phyloP scores from a whole-genome alignment of 169 alveolate genomes.

The Plasmodium gallinaceum region DNA sequence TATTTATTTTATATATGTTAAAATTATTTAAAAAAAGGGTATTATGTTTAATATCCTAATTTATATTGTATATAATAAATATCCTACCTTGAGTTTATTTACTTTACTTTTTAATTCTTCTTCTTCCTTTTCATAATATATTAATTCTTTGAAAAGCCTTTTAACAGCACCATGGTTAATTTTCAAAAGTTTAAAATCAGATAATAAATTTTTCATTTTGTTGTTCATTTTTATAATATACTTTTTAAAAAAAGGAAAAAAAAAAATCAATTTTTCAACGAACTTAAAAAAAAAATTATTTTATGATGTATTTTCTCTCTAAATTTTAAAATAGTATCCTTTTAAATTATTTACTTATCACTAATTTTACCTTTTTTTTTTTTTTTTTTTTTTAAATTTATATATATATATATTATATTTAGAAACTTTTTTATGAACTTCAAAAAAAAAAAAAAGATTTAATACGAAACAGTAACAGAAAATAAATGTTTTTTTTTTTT shows the following conservation, averaged over 20 bases:
- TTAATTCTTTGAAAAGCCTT: slow-evolving; percentile 45
- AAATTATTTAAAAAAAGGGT: background rate
- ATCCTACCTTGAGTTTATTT: slow-evolving; percentile 20
- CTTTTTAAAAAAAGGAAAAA: background rate
- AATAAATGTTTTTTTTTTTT: too few relatives aligned
- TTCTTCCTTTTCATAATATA: slow-evolving; percentile 57
- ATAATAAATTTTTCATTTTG: slow-evolving; percentile 29
- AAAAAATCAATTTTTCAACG: background rate
- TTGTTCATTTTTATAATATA: background rate
- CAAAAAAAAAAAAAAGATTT: too few relatives aligned
- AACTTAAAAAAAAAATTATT: background rate
- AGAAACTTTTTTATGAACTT: too few relatives aligned
- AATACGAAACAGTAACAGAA: too few relatives aligned
- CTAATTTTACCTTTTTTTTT: too few relatives aligned
- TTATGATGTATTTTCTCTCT: background rate
- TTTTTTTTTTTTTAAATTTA: too few relatives aligned
- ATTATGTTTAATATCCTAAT: too few relatives aligned
- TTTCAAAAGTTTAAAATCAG: slow-evolving; percentile 19
- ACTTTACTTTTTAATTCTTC: slow-evolving; percentile 18
- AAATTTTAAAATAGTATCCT: too few relatives aligned
- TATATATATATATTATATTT: too few relatives aligned
- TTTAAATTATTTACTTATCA: too few relatives aligned
- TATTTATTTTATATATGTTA: background rate
- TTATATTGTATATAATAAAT: too few relatives aligned
- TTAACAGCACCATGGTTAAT: slow-evolving; percentile 62